Conservation (phyloP, 768 basidiomycete genomes). For the Leccinum aurantiacum region DNA sequence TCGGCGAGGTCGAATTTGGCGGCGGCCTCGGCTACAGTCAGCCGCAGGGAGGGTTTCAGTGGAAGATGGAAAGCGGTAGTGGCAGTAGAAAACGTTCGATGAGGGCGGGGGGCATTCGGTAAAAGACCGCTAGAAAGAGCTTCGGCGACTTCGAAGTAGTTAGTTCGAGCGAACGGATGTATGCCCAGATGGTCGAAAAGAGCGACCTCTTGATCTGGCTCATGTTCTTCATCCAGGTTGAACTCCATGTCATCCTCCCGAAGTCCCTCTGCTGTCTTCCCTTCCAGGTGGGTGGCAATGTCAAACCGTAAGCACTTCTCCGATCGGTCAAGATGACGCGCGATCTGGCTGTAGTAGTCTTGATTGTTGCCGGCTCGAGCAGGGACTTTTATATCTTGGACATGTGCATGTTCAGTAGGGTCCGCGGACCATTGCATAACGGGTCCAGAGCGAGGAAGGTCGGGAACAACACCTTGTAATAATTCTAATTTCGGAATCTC, state of each 20-base stretch:
- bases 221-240: neutral
- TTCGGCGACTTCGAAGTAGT: neutral
- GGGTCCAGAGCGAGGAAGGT: no score
- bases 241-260: neutral
- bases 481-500: no score
- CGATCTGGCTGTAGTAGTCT: no score
- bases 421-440: no score
- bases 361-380: no score
- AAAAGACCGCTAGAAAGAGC: neutral
- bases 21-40: neutral
- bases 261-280: neutral
- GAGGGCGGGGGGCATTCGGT: neutral
- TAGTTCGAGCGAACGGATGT: neutral
- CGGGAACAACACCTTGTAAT: no score
- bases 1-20: neutral
- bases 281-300: no score
- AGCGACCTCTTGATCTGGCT: neutral
- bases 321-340: no score
- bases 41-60: neutral
- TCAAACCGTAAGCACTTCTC: no score
- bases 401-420: no score
- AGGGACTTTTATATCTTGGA: no score
- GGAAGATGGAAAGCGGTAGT: neutral
- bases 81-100: neutral
- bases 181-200: neutral